These are phyloP conservation scores for Rhodamnia rubescens DNA, from an alignment of 345 rosid species.

Conservation along the genomic window DNA sequence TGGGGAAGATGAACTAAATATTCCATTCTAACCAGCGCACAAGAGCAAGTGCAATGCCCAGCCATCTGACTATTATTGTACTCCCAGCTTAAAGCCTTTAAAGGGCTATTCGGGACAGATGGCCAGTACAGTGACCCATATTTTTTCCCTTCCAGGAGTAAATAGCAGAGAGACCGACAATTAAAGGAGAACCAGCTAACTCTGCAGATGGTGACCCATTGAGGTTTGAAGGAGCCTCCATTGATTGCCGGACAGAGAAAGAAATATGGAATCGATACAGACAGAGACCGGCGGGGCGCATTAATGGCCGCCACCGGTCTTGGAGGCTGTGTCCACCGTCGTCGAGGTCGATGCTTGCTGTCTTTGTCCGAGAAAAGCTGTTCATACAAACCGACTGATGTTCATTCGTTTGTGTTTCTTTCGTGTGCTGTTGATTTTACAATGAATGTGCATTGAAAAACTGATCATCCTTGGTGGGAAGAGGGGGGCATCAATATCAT, in stretches of 20 bases:
- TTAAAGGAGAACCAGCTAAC: background rate
- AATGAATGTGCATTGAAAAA: background rate
- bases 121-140: background rate
- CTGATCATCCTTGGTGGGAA: background rate
- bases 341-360: background rate
- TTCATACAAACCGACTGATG: background rate
- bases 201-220: background rate
- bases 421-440: background rate
- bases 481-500: background rate
- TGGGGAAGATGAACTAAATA: background rate
- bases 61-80: too few relatives aligned
- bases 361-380: background rate
- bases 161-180: background rate
- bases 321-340: background rate
- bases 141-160: background rate
- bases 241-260: background rate
- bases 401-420: background rate
- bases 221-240: background rate
- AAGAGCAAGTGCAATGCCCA: background rate
- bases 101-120: background rate
- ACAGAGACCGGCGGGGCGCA: background rate
- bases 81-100: too few relatives aligned
- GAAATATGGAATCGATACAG: background rate
- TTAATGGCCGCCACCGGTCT: slow-evolving; percentile 3
- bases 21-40: background rate